A percentile compares a stretch with the other conserved stretches of the same genome.
Conservation (phyloP, 148 eudicot genomes). For the Silene conica region DNA sequence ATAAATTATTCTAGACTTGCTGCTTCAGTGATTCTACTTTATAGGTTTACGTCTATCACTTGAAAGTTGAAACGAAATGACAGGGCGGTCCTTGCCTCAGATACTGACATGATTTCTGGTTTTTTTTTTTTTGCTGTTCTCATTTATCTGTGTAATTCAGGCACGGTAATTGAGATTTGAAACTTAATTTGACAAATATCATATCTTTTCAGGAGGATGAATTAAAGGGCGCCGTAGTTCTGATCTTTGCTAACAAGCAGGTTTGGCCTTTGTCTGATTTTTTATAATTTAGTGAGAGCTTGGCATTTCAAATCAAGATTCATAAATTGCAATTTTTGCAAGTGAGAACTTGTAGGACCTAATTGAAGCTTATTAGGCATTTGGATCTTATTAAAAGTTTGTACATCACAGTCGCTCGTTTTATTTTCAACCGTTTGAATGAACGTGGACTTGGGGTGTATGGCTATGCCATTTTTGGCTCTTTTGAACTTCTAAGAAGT, state of each 20-base stretch:
- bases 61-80: background rate
- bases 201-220: constrained; percentile 79
- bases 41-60: background rate
- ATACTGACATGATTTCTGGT: background rate
- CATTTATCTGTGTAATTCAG: background rate
- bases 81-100: background rate
- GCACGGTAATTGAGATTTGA: background rate
- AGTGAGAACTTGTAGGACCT: background rate
- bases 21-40: background rate
- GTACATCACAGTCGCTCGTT: too few species aligned
- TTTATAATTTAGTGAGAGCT: background rate
- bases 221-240: constrained; percentile 88
- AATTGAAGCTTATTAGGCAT: background rate
- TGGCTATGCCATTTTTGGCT: background rate
- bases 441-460: background rate
- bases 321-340: constrained; percentile 5
- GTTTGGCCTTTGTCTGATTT: constrained; percentile 28
- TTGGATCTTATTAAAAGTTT: too few species aligned
- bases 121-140: background rate
- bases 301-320: background rate
- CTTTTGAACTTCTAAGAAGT: too few species aligned
- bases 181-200: constrained; percentile 10
- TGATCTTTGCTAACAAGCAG: constrained; percentile 96
- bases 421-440: background rate
- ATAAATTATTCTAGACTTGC: background rate